Base-by-base conservation (phyloP, 2,329 filamentous ascomycete genomes). In the Xylaria sp. region DNA sequence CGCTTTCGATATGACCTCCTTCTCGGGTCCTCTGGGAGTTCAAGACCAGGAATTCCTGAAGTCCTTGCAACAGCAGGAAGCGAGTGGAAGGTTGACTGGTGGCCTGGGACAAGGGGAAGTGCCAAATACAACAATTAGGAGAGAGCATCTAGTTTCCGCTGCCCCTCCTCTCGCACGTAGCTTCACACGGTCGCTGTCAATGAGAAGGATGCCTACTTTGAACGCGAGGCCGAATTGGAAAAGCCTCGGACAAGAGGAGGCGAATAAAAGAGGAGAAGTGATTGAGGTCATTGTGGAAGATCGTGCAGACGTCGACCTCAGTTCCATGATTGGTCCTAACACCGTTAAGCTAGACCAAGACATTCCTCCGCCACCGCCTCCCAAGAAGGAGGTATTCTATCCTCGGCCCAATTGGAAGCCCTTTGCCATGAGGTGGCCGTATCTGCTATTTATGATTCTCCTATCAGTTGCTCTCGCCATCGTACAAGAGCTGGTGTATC, bases 381-480 rank as follows among this genome's bases (percentile, higher is more conserved):
- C 79, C 61, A 79, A 79, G 58, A 81, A 81, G 0, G 80, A 87
- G 61, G 77, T 88, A 0, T 89, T 88, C 70, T 89, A 87, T 68
- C 87, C 88, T 0, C 85, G 87, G 65, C 86, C 87, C 2, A 86
- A 91, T 75, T 91, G 89, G 89, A 89, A 88, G 73, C 89, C 89
- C 0, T 85, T 89, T 67, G 84, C 85, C 0, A 90, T 91, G 87
- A 81, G 86, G 33, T 86, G 85, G 82, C 86, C 86, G 0, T 91
- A 89, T 71, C 80, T 91, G 2, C 73, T 79, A 1, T 74, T 81
- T 39, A 79, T 91, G 20, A 81, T 90, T 27, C 11, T 86, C 1
- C 66, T 90, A 10, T 89, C 89, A 0, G 65, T 87, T 5, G 77
- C 75, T 0, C 78, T 91, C 29, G 87, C 83, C 7, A 81, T 80